Conservation (phyloP, 257 asterid genomes). For the Oldenlandia corymbosa region DNA sequence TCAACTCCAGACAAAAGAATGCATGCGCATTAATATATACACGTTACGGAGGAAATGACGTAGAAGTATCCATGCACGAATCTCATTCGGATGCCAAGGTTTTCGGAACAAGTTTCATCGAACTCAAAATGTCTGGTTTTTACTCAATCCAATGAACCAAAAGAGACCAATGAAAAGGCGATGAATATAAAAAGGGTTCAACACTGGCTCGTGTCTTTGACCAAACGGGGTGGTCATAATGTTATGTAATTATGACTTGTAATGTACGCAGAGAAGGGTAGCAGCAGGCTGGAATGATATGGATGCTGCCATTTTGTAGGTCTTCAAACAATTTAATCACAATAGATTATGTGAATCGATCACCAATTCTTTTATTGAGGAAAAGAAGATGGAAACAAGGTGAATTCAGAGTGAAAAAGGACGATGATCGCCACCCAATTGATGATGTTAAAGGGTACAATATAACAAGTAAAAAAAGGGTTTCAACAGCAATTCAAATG, state of each 20-base stretch:
- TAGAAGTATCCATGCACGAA: not conserved
- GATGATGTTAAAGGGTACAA: too few species aligned
- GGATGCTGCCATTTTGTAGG: constrained; percentile 53
- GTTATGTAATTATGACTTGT: not conserved
- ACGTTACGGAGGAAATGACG: not conserved
- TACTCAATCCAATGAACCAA: not conserved
- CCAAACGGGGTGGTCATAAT: constrained; percentile 24
- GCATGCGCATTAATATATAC: constrained; percentile 6
- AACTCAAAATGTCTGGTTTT: not conserved
- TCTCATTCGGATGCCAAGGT: not conserved
- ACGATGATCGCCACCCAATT: too few species aligned
- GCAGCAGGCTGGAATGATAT: constrained; percentile 41
- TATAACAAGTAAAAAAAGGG: too few species aligned
- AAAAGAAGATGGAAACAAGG: too few species aligned
- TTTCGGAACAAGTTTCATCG: not conserved
- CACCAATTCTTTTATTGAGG: too few species aligned
- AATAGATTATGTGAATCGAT: constrained; percentile 19
- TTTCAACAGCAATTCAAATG: too few species aligned
- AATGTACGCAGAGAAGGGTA: constrained; percentile 34
- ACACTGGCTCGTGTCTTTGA: not conserved
- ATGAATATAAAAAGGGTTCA: not conserved
- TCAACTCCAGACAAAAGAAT: too few species aligned
- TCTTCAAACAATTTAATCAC: constrained; percentile 24
- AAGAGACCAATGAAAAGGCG: too few species aligned
- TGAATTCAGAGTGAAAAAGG: too few species aligned